Evolutionary conservation across 331 rosid species (phyloP), one percentile per base, ranked within the genome.

Genomic region (Phaseolus coccineus): DNA sequence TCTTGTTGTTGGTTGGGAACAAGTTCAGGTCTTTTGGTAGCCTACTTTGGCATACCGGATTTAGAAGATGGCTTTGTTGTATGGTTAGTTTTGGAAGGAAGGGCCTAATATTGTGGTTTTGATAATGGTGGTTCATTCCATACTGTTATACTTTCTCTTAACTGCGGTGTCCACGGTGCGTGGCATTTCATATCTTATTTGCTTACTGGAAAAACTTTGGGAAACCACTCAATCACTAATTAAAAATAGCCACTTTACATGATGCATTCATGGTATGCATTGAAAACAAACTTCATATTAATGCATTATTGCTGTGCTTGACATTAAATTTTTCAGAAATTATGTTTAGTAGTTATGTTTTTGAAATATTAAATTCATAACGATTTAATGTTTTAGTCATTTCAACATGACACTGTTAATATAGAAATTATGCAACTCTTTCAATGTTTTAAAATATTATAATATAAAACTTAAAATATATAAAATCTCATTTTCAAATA

Each of bases 21-120:
- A 61, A 44, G 16, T 2, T 0, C 6, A 59, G 51, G 62, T 22
- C 39, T 46, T 82, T 71, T 72, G 48, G 33, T 67, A 65, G 64
- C 50, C 64, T 52, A 50, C 22, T 72, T 42, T 51, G 53, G 53
- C 52, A 46, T 47, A 24, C 15, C 24, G 12, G 30, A 30, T 66
- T 77, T 40, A 1, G 48, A 53, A 35, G 22, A 52, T n/a, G 39
- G 53, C 14, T 52, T 62, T 30, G 31, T 47, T 30, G 8, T 30
- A 6, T 52, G 69, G 15, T 27, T 63, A 51, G 73, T 31, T 59
- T 75, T 81, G 44, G 52, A 58, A 65, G 59, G 59, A 14, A 68
- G 52, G 59, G 22, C 68, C 16, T 57, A 57, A 13, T 33, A 66
- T 66, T 66, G 56, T 68, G 81, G 19, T 68, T 81, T 68, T 75